phyloP scores from a whole-genome alignment of 768 basidiomycete genomes.

The Podaxis rugospora region DNA sequence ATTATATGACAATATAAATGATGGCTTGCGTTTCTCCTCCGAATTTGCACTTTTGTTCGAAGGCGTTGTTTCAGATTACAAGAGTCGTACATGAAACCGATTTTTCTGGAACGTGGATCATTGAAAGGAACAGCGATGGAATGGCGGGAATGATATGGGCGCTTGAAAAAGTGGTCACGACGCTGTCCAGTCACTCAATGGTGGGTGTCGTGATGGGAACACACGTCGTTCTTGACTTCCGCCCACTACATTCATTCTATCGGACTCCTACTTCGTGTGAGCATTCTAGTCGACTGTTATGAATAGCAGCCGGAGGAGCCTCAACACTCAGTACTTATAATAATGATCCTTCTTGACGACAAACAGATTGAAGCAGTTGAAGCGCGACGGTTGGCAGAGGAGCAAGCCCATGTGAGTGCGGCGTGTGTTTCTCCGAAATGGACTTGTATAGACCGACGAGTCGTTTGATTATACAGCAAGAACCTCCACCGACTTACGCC shows the following conservation, averaged over 20 bases:
- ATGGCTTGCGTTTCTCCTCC: no score
- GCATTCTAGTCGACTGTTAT: conserved; percentile 3
- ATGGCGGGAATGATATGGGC: background rate
- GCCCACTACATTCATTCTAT: background rate
- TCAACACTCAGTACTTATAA: conserved; percentile 1
- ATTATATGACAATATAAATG: background rate
- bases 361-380: conserved; percentile 24
- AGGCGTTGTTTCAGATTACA: no score
- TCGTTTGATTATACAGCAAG: conserved; percentile 14
- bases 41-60: no score
- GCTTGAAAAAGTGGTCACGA: background rate
- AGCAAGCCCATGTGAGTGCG: conserved; percentile 18
- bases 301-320: background rate
- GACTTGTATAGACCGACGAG: background rate
- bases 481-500: conserved; percentile 29
- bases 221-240: background rate
- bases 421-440: background rate
- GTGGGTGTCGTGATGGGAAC: conserved; percentile 9
- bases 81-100: no score
- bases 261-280: background rate
- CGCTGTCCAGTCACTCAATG: conserved; percentile 2
- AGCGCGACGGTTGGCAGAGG: conserved; percentile 20
- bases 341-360: conserved; percentile 23
- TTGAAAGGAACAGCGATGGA: background rate
- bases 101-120: background rate